These are phyloP conservation scores for Coix lacrymajobi DNA, from an alignment of 176 grass and related monocot species.

Conservation along the genomic window DNA sequence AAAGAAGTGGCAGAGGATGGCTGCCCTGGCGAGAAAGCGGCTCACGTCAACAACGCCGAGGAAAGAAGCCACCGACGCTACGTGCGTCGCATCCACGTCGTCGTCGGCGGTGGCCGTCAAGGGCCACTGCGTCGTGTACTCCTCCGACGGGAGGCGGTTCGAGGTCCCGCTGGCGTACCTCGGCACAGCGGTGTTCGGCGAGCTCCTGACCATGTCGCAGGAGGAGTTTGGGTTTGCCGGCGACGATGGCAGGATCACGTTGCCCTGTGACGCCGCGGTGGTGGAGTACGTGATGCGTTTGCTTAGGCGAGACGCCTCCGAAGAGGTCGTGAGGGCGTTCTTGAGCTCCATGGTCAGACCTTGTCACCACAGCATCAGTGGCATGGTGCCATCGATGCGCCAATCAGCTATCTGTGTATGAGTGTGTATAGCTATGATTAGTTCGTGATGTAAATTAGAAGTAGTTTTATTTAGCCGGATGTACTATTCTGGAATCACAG, in stretches of 20 bases:
- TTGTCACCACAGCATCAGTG: neutral
- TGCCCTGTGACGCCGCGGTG: conserved; percentile 35
- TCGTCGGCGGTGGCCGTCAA: conserved; percentile 21
- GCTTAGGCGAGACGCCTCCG: conserved; percentile 26
- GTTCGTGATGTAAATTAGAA: neutral
- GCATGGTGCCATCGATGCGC: neutral
- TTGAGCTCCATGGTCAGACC: conserved; percentile 30
- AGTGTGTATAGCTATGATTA: neutral
- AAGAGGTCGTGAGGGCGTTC: conserved; percentile 20
- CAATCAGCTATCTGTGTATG: neutral
- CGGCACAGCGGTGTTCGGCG: conserved; percentile 8
- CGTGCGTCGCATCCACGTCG: neutral
- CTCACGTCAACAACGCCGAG: neutral
- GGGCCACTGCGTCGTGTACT: conserved; percentile 54
- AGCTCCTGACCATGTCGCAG: conserved; percentile 45
- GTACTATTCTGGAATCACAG: neutral
- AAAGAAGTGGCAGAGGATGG: conserved; percentile 41
- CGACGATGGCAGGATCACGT: conserved; percentile 17
- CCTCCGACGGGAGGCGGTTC: neutral
- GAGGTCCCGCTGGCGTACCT: conserved; percentile 48
- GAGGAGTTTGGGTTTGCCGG: conserved; percentile 38
- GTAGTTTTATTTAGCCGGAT: neutral
- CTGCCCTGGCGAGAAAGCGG: conserved; percentile 20
- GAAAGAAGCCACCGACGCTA: neutral
- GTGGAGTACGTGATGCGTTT: conserved; percentile 47